phyloP scores from a whole-genome alignment of 139 green algal genomes.

The Micromonas commoda region DNA sequence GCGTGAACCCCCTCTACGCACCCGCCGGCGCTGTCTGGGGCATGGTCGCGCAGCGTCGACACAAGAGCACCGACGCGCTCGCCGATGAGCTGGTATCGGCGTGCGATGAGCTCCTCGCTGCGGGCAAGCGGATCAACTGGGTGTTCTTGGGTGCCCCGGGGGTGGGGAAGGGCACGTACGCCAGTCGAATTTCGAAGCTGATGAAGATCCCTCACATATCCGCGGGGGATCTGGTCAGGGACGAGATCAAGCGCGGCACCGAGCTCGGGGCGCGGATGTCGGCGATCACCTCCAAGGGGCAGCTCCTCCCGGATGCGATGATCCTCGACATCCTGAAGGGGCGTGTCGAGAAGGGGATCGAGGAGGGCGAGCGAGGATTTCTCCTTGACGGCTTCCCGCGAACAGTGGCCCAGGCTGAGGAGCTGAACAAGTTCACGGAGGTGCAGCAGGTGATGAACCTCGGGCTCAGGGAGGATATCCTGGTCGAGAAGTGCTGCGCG shows the following conservation, averaged over 20 bases:
- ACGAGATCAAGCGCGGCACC: slow-evolving; percentile 69
- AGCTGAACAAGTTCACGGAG: slow-evolving; percentile 51
- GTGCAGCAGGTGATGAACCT: slow-evolving; percentile 84
- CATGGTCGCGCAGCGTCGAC: neutral
- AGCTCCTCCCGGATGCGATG: slow-evolving; percentile 77
- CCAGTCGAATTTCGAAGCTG: slow-evolving; percentile 60
- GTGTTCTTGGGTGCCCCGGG: slow-evolving; percentile 61
- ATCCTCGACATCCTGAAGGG: slow-evolving; percentile 67
- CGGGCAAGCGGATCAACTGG: slow-evolving; percentile 15
- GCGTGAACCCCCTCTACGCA: too few relatives aligned
- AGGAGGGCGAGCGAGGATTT: slow-evolving; percentile 63
- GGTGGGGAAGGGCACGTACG: slow-evolving; percentile 96
- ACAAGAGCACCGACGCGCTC: neutral
- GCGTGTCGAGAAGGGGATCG: slow-evolving; percentile 45
- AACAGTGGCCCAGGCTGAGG: slow-evolving; percentile 55
- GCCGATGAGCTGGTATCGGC: neutral
- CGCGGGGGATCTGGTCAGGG: slow-evolving; percentile 85
- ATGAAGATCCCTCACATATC: slow-evolving; percentile 83
- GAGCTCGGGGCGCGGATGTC: slow-evolving; percentile 53
- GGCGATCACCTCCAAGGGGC: slow-evolving; percentile 55
- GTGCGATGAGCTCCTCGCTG: slow-evolving; percentile 3
- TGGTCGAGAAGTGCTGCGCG: slow-evolving; percentile 74
- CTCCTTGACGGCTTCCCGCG: slow-evolving; percentile 93
- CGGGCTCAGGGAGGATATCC: slow-evolving; percentile 70
- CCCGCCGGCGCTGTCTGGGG: neutral